phyloP scores from a whole-genome alignment of 1,284 basidiomycete genomes.

The Hemileia vastatrix region DNA sequence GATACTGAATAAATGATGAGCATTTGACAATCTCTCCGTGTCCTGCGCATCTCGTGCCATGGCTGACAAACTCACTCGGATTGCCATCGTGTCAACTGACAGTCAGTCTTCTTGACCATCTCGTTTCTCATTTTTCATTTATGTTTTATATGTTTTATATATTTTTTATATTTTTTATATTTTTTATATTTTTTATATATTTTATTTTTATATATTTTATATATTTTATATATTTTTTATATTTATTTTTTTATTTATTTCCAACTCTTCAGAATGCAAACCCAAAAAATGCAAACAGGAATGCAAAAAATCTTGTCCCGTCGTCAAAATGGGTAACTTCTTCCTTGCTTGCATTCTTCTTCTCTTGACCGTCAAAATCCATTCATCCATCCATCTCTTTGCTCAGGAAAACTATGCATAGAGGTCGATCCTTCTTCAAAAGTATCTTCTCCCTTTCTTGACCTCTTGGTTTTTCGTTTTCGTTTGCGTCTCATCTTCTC shows the following conservation, averaged over 20 bases:
- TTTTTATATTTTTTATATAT: too few relatives aligned
- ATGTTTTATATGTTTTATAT: too few relatives aligned
- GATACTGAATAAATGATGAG: too few relatives aligned
- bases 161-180: too few relatives aligned
- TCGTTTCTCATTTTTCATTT: too few relatives aligned
- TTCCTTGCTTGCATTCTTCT: background rate
- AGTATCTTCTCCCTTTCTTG: background rate
- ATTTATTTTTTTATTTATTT: too few relatives aligned
- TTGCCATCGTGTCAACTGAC: slow-evolving; percentile 86
- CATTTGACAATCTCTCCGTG: background rate
- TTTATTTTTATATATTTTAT: too few relatives aligned
- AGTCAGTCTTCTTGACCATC: slow-evolving; percentile 44
- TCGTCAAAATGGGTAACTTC: slow-evolving; percentile 84
- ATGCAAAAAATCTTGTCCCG: slow-evolving; percentile 94
- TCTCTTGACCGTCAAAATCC: slow-evolving; percentile 10
- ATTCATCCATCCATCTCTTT: too few relatives aligned
- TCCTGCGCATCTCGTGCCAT: slow-evolving; percentile 43
- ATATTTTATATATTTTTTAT: too few relatives aligned
- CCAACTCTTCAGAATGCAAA: slow-evolving; percentile 42
- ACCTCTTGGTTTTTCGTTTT: background rate
- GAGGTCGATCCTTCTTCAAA: slow-evolving; percentile 72
- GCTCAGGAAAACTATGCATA: slow-evolving; percentile 88
- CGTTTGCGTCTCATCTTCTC: background rate
- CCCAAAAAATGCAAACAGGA: slow-evolving; percentile 62
- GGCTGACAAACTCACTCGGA: slow-evolving; percentile 88